A percentile compares a stretch with the other conserved stretches of the same genome.
Conservation (phyloP, 176 grass and related monocot genomes). For the Dendrocalamus sinicus region DNA sequence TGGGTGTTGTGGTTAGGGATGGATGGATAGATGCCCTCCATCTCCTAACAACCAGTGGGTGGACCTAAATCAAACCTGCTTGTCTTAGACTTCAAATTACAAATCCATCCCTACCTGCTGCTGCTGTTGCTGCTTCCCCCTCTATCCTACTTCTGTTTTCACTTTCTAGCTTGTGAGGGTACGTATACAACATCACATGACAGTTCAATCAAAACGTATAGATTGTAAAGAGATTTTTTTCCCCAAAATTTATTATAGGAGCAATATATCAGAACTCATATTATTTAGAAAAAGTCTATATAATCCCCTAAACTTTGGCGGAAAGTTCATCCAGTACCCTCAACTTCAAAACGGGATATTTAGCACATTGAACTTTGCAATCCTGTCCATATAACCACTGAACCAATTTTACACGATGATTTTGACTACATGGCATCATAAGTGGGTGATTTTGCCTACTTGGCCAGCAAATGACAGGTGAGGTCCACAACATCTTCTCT, state of each 20-base stretch:
- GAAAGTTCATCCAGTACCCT: too few species aligned
- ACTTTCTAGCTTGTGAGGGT: slow-evolving; percentile 31
- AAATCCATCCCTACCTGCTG: slow-evolving; percentile 41
- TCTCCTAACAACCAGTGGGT: slow-evolving; percentile 69
- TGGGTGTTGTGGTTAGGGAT: slow-evolving; percentile 61
- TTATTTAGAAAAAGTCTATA: not conserved
- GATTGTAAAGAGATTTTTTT: not conserved
- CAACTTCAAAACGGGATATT: too few species aligned
- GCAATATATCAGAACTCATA: not conserved
- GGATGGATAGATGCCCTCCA: slow-evolving; percentile 44
- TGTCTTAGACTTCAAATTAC: slow-evolving; percentile 60
- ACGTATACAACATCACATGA: not conserved
- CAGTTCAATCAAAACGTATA: slow-evolving; percentile 10
- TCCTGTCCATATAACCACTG: too few species aligned
- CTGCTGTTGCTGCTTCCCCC: slow-evolving; percentile 22
- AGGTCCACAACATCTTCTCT: too few species aligned
- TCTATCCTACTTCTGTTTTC: slow-evolving; percentile 49
- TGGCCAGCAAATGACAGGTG: too few species aligned
- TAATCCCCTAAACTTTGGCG: too few species aligned
- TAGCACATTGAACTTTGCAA: too few species aligned
- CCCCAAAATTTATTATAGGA: not conserved
- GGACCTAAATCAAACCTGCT: slow-evolving; percentile 51
- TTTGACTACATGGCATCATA: too few species aligned
- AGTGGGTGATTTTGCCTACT: too few species aligned
- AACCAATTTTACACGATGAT: too few species aligned